Evolutionary conservation across 495 filamentous ascomycete species (phyloP).

Genomic region (Penicillium robsamsonii): DNA sequence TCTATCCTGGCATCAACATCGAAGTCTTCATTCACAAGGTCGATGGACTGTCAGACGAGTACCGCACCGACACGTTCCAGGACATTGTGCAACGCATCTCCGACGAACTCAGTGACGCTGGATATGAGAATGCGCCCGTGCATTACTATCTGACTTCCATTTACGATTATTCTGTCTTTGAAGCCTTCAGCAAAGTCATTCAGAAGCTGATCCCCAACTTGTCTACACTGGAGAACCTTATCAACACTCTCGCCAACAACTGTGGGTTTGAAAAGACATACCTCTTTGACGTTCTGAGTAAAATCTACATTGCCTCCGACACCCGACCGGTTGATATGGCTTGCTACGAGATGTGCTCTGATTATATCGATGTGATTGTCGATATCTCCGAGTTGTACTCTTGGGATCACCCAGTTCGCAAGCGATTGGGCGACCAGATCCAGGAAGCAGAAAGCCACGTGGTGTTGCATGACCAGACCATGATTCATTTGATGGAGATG

Average conservation of each 20-base stretch:
- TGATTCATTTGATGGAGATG: conserved; percentile 86
- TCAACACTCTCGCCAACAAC: conserved; percentile 83
- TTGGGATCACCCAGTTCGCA: conserved; percentile 59
- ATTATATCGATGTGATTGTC: conserved; percentile 96
- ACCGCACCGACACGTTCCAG: conserved; percentile 86
- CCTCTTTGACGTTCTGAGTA: conserved; percentile 92
- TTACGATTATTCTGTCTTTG: conserved; percentile 97
- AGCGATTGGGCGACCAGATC: conserved; percentile 61
- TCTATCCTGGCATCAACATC: conserved; percentile 88
- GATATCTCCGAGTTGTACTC: conserved; percentile 95
- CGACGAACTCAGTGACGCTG: conserved; percentile 88
- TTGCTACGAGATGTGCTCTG: conserved; percentile 94
- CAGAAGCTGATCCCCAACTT: conserved; percentile 95
- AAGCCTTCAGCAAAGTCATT: conserved; percentile 96
- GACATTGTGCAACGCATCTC: conserved; percentile 96
- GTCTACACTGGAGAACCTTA: conserved; percentile 83
- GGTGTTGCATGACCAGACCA: conserved; percentile 72
- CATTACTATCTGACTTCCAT: conserved; percentile 94
- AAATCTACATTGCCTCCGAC: conserved; percentile 97
- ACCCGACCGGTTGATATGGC: conserved; percentile 87
- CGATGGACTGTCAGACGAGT: conserved; percentile 91
- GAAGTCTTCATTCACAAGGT: conserved; percentile 99
- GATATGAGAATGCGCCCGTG: conserved; percentile 87
- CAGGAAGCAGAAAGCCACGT: conserved; percentile 77
- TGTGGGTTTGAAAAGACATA: conserved; percentile 97